Evolutionary conservation across 2,329 filamentous ascomycete genomes (phyloP).

Genomic region (Fusarium heterosporum): DNA sequence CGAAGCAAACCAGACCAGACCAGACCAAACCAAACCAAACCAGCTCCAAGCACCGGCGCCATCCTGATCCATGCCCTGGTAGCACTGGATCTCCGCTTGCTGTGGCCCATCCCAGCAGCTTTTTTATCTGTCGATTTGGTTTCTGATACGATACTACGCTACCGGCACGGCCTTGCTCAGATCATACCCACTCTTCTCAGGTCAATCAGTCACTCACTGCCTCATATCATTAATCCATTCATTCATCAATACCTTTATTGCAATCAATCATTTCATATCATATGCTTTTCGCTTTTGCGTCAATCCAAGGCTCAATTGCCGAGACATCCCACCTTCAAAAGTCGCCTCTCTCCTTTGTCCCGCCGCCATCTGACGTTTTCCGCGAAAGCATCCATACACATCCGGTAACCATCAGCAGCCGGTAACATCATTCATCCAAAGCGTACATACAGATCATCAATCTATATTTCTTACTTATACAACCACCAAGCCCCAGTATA

Average conservation of each 20-base stretch:
- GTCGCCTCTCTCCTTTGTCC: constrained; percentile 21
- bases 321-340: constrained; percentile 8
- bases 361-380: constrained; percentile 27
- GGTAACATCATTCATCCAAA: constrained; percentile 30
- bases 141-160: constrained; percentile 30
- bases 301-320: constrained; percentile 5
- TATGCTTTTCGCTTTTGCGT: constrained; percentile 13
- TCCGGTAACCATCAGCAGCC: constrained; percentile 40
- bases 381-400: constrained; percentile 32
- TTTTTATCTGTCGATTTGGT: constrained; percentile 30
- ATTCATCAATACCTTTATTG: neutral
- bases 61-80: constrained; percentile 25
- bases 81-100: constrained; percentile 37
- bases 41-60: neutral
- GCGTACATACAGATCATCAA: constrained; percentile 26
- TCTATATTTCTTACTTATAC: constrained; percentile 3
- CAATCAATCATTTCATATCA: constrained; percentile 8
- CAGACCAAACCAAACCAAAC: constrained; percentile 9
- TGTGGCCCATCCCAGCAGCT: constrained; percentile 22
- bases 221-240: constrained; percentile 23
- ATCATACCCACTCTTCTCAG: constrained; percentile 27
- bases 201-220: constrained; percentile 11
- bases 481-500: neutral
- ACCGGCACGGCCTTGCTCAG: constrained; percentile 29
- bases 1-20: constrained; percentile 15